phyloP scores from a whole-genome alignment of 78 protist genomes.

The Dictyostelium citrinum region DNA sequence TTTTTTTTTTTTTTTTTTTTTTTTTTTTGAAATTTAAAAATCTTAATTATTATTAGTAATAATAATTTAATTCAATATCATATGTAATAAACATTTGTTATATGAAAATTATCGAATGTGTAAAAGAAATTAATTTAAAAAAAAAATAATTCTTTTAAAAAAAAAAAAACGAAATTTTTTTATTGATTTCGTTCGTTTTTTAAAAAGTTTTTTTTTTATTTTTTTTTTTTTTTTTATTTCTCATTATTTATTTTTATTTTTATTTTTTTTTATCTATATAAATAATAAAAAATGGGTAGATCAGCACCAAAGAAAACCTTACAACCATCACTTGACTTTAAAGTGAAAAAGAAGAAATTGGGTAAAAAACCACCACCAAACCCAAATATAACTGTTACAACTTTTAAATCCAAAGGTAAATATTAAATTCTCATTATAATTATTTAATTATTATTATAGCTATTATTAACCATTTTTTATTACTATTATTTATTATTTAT shows the following conservation, averaged over 20 bases:
- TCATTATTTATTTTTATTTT: too few species aligned
- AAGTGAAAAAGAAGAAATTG: conserved; percentile 36
- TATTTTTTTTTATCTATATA: too few species aligned
- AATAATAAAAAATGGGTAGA: conserved; percentile 5
- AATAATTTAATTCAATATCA: too few species aligned
- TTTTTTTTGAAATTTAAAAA: too few species aligned
- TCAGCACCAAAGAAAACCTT: conserved; percentile 48
- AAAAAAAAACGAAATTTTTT: neutral
- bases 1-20: too few species aligned
- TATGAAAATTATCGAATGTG: too few species aligned
- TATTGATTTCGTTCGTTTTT: neutral
- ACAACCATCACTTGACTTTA: conserved; percentile 70
- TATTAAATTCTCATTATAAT: neutral
- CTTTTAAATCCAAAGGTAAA: conserved; percentile 70
- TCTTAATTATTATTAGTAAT: too few species aligned
- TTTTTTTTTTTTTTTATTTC: too few species aligned
- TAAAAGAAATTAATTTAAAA: too few species aligned
- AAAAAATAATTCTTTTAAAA: too few species aligned
- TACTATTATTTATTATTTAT: neutral
- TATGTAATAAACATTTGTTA: too few species aligned
- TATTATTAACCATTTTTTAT: neutral
- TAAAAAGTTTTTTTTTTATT: neutral
- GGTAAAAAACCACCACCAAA: conserved; percentile 73
- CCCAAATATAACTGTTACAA: conserved; percentile 58
- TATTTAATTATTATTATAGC: neutral